Conservation (phyloP, 352 stramenopile genomes). For the Thraustotheca clavata region DNA sequence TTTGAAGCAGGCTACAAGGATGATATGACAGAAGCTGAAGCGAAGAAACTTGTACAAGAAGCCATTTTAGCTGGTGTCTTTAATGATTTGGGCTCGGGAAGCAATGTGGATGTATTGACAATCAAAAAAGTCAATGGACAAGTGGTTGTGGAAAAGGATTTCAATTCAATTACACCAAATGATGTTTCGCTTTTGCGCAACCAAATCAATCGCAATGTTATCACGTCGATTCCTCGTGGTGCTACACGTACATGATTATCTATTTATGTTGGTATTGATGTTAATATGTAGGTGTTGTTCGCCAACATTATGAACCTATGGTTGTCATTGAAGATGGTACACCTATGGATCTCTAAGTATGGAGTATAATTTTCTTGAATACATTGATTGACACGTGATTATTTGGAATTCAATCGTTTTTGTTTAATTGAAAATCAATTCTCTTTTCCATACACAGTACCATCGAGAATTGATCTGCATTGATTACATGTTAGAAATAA, state of each 20-base stretch:
- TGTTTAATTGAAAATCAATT: no score
- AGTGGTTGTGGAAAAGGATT: slow-evolving; percentile 79
- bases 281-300: slow-evolving; percentile 4
- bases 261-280: neutral
- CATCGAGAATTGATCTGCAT: no score
- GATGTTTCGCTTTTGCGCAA: slow-evolving; percentile 81
- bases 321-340: slow-evolving; percentile 18
- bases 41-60: slow-evolving; percentile 94
- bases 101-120: slow-evolving; percentile 94
- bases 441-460: no score
- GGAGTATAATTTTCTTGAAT: no score
- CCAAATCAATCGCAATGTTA: slow-evolving; percentile 76
- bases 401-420: no score
- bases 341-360: slow-evolving; percentile 20
- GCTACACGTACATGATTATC: slow-evolving; percentile 49
- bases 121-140: slow-evolving; percentile 87
- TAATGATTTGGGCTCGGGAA: slow-evolving; percentile 97
- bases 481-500: no score
- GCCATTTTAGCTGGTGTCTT: slow-evolving; percentile 96
- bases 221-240: slow-evolving; percentile 72
- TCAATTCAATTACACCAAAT: slow-evolving; percentile 92
- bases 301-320: slow-evolving; percentile 15
- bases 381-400: no score
- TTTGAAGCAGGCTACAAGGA: slow-evolving; percentile 95
- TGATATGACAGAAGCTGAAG: slow-evolving; percentile 92